These are phyloP conservation scores for Alectoria sarmentosa DNA, from an alignment of 495 filamentous ascomycete genomes.

Conservation along the genomic window DNA sequence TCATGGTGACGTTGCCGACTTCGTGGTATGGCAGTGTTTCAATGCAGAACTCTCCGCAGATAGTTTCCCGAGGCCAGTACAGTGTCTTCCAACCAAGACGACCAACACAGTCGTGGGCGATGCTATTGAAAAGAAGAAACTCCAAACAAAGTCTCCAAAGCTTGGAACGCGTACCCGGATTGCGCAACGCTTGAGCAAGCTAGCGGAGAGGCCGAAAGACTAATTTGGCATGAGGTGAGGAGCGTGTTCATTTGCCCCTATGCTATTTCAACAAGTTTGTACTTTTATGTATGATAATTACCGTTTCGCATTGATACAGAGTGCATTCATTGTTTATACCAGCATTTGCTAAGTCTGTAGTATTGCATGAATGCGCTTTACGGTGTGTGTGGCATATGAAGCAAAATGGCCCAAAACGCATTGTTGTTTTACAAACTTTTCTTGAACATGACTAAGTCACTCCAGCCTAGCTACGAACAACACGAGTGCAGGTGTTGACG, in stretches of 20 bases:
- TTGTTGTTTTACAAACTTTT: neutral
- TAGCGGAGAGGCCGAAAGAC: neutral
- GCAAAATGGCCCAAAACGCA: neutral
- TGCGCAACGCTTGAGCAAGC: neutral
- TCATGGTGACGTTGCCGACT: constrained; percentile 4
- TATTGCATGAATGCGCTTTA: neutral
- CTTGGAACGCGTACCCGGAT: neutral
- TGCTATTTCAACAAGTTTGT: neutral
- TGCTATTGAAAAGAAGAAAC: constrained; percentile 1
- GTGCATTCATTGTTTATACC: neutral
- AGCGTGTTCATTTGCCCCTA: neutral
- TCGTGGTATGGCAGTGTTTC: constrained; percentile 7
- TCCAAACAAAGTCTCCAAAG: neutral
- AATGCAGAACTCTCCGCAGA: neutral
- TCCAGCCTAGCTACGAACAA: neutral
- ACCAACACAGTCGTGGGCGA: neutral
- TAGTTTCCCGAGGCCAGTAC: neutral
- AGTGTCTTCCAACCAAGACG: neutral
- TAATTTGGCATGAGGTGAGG: neutral
- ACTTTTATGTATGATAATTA: neutral
- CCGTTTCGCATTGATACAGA: neutral
- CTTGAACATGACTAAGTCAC: neutral
- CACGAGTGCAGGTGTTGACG: neutral
- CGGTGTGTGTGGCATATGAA: neutral
- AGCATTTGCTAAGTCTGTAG: neutral